These are phyloP conservation scores for Acer saccharum DNA, from an alignment of 345 rosid species.

Conservation along the genomic window DNA sequence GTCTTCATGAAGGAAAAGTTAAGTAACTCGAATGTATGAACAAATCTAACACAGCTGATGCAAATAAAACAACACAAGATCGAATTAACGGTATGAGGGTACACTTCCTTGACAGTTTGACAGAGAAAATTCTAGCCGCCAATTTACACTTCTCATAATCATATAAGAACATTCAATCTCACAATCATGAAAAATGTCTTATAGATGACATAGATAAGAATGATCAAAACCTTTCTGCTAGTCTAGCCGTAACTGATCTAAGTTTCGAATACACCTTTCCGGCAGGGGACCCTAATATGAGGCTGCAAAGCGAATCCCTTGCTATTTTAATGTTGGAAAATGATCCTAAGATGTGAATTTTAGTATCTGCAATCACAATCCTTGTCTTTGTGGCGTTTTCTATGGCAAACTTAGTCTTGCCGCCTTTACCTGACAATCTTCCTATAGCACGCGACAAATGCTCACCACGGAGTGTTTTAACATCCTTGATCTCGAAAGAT, in stretches of 20 bases:
- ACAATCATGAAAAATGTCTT: background rate
- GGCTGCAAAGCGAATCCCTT: slow-evolving; percentile 82
- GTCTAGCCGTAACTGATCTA: slow-evolving; percentile 39
- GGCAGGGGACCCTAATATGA: slow-evolving; percentile 88
- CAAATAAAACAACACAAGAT: background rate
- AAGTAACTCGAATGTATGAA: background rate
- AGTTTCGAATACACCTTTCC: slow-evolving; percentile 63
- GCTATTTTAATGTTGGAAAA: slow-evolving; percentile 83
- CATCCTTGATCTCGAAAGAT: slow-evolving; percentile 90
- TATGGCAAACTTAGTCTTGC: slow-evolving; percentile 82
- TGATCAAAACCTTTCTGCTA: slow-evolving; percentile 45
- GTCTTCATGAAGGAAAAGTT: no score
- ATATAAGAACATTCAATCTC: background rate
- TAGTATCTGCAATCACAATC: slow-evolving; percentile 81
- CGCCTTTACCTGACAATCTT: slow-evolving; percentile 85
- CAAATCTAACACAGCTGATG: background rate
- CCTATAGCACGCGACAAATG: slow-evolving; percentile 89
- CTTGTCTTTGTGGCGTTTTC: slow-evolving; percentile 87
- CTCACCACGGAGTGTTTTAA: slow-evolving; percentile 83
- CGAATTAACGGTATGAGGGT: background rate
- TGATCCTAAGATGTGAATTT: slow-evolving; percentile 79
- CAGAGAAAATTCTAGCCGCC: background rate
- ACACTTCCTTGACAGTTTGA: slow-evolving; percentile 1
- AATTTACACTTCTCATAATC: background rate
- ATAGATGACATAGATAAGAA: background rate